phyloP scores from a whole-genome alignment of 2,329 filamentous ascomycete genomes.

The Chrysoporthe puriensis region DNA sequence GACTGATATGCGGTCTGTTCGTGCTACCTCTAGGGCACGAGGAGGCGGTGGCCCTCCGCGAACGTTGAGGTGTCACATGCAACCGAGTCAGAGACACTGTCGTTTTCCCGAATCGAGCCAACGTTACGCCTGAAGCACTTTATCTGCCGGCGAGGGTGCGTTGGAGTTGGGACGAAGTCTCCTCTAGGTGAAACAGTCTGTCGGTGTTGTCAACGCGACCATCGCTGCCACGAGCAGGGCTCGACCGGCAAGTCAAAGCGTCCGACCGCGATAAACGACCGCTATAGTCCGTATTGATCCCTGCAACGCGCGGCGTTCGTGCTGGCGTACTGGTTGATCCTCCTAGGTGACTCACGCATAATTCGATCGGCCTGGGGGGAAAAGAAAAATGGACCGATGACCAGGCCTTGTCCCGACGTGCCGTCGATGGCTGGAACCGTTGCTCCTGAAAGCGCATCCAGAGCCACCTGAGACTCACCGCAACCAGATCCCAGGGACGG shows the following conservation, averaged over 20 bases:
- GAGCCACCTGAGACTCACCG: slow-evolving; percentile 22
- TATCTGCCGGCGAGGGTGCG: slow-evolving; percentile 10
- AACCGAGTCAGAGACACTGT: background rate
- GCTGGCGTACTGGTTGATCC: background rate
- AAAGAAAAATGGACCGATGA: background rate
- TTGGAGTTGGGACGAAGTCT: background rate
- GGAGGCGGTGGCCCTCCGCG: background rate
- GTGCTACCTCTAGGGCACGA: background rate
- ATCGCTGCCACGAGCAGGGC: background rate
- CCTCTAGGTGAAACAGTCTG: slow-evolving; percentile 19
- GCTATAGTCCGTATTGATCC: background rate
- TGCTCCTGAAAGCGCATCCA: background rate
- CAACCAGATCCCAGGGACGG: slow-evolving; percentile 10
- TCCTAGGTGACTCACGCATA: background rate
- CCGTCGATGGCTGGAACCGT: background rate
- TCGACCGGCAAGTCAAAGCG: background rate
- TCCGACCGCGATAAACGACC: slow-evolving; percentile 10
- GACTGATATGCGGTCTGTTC: background rate
- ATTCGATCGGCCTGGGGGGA: background rate
- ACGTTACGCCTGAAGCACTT: background rate
- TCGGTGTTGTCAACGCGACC: slow-evolving; percentile 3
- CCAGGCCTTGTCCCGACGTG: background rate
- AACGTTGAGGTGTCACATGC: background rate
- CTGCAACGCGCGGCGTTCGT: background rate
- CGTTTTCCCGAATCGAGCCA: background rate